These are phyloP conservation scores for Russula virescens DNA, from an alignment of 768 basidiomycete genomes.

Conservation along the genomic window DNA sequence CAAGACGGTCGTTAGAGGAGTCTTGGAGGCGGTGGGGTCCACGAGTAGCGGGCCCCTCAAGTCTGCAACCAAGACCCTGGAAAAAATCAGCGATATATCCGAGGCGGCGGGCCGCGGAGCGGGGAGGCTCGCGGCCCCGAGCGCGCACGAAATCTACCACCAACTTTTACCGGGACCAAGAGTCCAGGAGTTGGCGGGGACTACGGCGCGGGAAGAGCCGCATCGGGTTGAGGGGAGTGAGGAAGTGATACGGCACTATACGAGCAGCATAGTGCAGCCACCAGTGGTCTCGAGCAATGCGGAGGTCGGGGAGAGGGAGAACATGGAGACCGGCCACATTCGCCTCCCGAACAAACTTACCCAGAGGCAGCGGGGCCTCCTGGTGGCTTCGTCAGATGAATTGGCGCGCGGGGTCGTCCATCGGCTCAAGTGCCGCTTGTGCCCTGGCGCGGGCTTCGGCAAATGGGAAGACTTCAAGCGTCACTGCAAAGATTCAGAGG, in stretches of 20 bases:
- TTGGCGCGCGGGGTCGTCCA: not conserved
- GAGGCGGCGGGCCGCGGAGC: constrained; percentile 1
- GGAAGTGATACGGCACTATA: not conserved
- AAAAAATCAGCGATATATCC: not conserved
- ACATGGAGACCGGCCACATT: not conserved
- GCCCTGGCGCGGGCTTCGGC: not conserved
- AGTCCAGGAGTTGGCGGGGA: not conserved
- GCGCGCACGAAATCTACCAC: not conserved
- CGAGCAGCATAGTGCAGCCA: not conserved
- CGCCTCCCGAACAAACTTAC: not conserved
- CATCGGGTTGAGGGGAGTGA: constrained; percentile 1
- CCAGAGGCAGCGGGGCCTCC: not conserved
- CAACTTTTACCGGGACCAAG: not conserved
- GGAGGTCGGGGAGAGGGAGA: not conserved
- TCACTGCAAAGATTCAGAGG: not conserved
- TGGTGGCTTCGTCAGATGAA: not conserved
- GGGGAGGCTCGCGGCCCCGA: constrained; percentile 6
- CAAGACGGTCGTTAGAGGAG: not conserved
- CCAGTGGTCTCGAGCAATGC: not conserved
- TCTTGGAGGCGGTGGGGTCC: not conserved
- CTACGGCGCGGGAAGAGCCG: not conserved
- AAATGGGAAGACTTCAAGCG: not conserved
- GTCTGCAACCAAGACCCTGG: not conserved
- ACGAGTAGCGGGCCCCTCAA: not conserved
- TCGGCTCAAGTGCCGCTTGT: not conserved